phyloP scores from a whole-genome alignment of 805 yeast species.

The Yamadazyma ubonensis region DNA sequence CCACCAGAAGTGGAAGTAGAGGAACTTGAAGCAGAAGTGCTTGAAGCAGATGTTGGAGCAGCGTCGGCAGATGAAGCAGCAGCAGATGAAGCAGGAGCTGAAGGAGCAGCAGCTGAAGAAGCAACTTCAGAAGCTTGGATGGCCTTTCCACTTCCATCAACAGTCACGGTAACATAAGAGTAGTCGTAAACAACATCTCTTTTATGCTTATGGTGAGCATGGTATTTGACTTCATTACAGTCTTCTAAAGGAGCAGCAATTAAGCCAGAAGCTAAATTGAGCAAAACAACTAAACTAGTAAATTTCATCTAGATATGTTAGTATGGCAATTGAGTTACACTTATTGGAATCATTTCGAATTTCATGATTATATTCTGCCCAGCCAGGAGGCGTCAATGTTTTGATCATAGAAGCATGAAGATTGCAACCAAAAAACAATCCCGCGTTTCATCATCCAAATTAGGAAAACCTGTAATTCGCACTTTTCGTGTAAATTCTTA shows the following conservation, averaged over 20 bases:
- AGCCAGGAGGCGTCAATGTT: conserved; percentile 5
- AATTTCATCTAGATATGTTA: conserved; percentile 15
- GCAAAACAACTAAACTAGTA: conserved; percentile 12
- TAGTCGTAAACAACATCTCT: conserved; percentile 53
- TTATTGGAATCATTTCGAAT: not conserved
- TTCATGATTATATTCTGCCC: too few relatives aligned
- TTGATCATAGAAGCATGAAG: not conserved
- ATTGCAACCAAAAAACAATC: not conserved
- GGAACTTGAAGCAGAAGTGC: conserved; percentile 15
- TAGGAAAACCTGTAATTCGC: conserved; percentile 7
- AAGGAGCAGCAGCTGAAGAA: conserved; percentile 22
- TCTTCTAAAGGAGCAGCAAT: conserved; percentile 17
- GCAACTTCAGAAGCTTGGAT: conserved; percentile 20
- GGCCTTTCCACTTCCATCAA: conserved; percentile 43
- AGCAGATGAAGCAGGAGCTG: conserved; percentile 18
- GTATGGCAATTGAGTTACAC: not conserved
- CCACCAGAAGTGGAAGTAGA: conserved; percentile 25
- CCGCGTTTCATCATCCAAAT: not conserved
- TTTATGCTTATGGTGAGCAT: conserved; percentile 62
- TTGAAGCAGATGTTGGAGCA: conserved; percentile 16
- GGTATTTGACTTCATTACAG: conserved; percentile 28
- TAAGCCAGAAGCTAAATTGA: conserved; percentile 4
- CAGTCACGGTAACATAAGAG: conserved; percentile 43
- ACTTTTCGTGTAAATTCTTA: conserved; percentile 1
- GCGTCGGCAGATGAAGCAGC: conserved; percentile 16